Evolutionary conservation across 1,139 yeast genomes (phyloP), one percentile per base, ranked within the genome.

Genomic region (Yamadazyma oceani): DNA sequence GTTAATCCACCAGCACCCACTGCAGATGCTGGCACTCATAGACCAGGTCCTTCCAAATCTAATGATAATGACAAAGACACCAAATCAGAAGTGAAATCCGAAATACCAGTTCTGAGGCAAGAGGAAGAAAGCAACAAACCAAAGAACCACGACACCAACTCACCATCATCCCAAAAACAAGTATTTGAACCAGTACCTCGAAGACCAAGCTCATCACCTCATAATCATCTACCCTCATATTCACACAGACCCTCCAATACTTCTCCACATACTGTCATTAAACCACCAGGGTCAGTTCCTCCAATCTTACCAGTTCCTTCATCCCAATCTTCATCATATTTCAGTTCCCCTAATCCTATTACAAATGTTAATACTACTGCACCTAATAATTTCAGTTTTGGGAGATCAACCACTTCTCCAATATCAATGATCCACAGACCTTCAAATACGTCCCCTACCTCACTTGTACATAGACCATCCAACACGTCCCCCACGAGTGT

Each of bases 181-280:
- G 36, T 30, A 15, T 28, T 25, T n/a, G 43, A 45, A 26, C 48
- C 46, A 13, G 31, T 40, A 5, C 48, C 44, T 5, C 44, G 34
- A 22, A 33, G 40, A 15, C 36, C 40, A 8, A 34, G 33, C 16
- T 10, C 21, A 2, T 26, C 37, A 7, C 34, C 40, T 2, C 21
- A 29, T 12, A 6, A 35, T 16, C 17, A 14, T 3, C 23, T 32
- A 17, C 6, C 30, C 7, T 15, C 30, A 4, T 9, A 9, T 6
- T 14, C 22, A 7, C 45, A 42, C 26, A 34, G 46, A 10, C 43
- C 43, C 4, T 40, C 43, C 11, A 40, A 35, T 25, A 30, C 49
- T 4, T 35, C 44, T 14, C 45, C 48, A 2, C 42, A 35, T 26
- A 40, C 43, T 11, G 26, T 39, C 17, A 31, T 11, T 19, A 16